Base-by-base conservation (phyloP, 805 yeast genomes). In the Saturnispora besseyi region DNA sequence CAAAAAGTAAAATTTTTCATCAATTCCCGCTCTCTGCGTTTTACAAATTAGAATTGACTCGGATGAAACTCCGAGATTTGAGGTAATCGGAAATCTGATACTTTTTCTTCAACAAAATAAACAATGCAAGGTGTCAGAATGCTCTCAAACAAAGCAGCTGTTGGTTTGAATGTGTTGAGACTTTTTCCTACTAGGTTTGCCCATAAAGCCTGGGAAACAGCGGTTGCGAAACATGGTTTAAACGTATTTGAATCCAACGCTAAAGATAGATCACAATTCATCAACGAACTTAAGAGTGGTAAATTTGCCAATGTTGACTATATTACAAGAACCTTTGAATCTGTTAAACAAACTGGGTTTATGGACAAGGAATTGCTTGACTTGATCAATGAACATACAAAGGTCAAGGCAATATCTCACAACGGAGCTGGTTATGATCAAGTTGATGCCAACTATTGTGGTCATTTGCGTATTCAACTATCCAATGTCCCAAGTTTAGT, bases 111-210 rank as follows among this genome's bases (percentile, higher is more conserved):
- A 22, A 26, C 28, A 24, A 22, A 13, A 5, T 8, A 24, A 24
- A n/a, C 26, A 13, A 38, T 38, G 42, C 3, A 8, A 9, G 30
- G 42, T 12, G 13, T 38, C 12, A 38, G 42, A 26, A 24, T 18
- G 21, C 26, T 22, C 6, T 36, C 32, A 21, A 45, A 28, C 21
- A 21, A 13, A 10, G 13, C 26, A 4, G 15, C 21, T 1, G 22
- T 34, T 10, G 5, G 33, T 5, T 82, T 86, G 45, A 76, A 78
- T 54, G 79, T 87, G 10, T 71, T 88, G 26, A 73, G 87, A 64
- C 63, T 88, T 33, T 91, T 89, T 6, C 71, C 74, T 12, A 72
- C 80, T 42, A 62, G 66, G 46, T 82, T 70, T 60, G 90, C 88
- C 41, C 76, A 75, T 36, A 69, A 75, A 31, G 84, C 82, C 41